Conservation (phyloP, 805 yeast genomes). For the Yamadazyma sp. region DNA sequence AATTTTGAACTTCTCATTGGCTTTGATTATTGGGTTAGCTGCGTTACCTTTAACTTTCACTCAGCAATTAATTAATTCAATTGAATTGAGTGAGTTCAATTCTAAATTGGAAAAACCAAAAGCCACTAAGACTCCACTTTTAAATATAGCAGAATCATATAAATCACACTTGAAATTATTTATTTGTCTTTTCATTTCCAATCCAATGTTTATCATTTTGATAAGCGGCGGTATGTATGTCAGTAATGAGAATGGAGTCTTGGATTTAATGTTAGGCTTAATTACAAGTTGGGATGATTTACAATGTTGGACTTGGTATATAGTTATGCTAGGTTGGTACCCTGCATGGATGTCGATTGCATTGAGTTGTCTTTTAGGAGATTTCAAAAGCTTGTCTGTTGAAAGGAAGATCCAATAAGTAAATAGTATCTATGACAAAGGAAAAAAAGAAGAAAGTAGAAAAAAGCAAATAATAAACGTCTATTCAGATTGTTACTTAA, state of each 20-base stretch:
- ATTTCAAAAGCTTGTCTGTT: constrained; percentile 13
- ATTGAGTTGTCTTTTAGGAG: constrained; percentile 27
- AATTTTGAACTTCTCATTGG: constrained; percentile 81
- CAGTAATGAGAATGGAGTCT: constrained; percentile 28
- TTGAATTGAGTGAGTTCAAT: constrained; percentile 7
- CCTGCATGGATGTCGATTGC: constrained; percentile 67
- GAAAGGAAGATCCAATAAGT: constrained; percentile 3
- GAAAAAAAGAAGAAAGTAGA: neutral
- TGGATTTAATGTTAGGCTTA: constrained; percentile 48
- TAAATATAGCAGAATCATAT: constrained; percentile 8
- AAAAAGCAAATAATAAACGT: neutral
- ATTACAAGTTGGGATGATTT: constrained; percentile 63
- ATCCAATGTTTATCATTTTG: constrained; percentile 45
- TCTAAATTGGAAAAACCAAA: constrained; percentile 1
- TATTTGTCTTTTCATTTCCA: constrained; percentile 40
- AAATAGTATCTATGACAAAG: neutral
- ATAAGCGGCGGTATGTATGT: constrained; percentile 25
- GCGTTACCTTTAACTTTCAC: constrained; percentile 74
- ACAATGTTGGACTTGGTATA: constrained; percentile 84
- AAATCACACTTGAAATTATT: constrained; percentile 23
- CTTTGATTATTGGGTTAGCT: constrained; percentile 65
- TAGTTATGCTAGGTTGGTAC: constrained; percentile 71
- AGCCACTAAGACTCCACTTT: constrained; percentile 7
- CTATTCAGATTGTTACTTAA: neutral
- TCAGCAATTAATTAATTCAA: constrained; percentile 26